Evolutionary conservation across 192 early-diverging fungal genomes (phyloP).

Genomic region (Haplosporangium gracile): DNA sequence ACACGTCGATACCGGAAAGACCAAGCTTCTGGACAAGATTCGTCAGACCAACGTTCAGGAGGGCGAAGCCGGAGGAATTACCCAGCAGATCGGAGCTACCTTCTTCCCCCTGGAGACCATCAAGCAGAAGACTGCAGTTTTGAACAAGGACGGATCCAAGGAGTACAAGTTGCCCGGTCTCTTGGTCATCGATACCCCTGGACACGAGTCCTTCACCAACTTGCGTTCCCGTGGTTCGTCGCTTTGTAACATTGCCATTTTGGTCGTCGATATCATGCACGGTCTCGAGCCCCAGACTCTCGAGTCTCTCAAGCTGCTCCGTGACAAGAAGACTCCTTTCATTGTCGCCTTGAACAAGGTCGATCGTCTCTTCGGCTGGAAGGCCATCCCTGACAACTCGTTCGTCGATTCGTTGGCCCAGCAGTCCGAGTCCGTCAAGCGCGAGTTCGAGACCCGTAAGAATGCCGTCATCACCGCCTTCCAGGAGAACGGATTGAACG

Average conservation of each 20-base stretch:
- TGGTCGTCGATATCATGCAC: constrained; percentile 99
- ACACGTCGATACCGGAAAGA: constrained; percentile 96
- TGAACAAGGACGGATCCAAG: constrained; percentile 69
- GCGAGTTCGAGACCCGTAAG: constrained; percentile 90
- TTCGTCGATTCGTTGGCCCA: constrained; percentile 83
- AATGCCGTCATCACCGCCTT: constrained; percentile 84
- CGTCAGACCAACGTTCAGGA: constrained; percentile 99
- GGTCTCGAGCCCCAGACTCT: constrained; percentile 98
- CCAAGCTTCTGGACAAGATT: constrained; percentile 99
- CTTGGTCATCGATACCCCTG: constrained; percentile 97
- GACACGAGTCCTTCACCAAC: constrained; percentile 99
- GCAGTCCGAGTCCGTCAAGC: constrained; percentile 79
- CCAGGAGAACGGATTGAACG: constrained; percentile 97
- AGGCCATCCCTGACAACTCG: constrained; percentile 83
- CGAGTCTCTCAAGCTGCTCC: constrained; percentile 92
- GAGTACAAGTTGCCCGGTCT: constrained; percentile 92
- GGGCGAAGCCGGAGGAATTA: constrained; percentile 99
- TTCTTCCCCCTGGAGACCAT: constrained; percentile 99
- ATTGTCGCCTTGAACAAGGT: constrained; percentile 99
- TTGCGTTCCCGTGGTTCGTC: constrained; percentile 95
- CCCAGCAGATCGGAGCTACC: constrained; percentile 99
- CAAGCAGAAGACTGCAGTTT: constrained; percentile 87
- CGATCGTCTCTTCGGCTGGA: constrained; percentile 96
- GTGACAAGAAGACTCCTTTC: constrained; percentile 96
- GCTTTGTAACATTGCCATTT: constrained; percentile 99